phyloP scores from a whole-genome alignment of 108 stramenopile species.

The Ochromonas danica region DNA sequence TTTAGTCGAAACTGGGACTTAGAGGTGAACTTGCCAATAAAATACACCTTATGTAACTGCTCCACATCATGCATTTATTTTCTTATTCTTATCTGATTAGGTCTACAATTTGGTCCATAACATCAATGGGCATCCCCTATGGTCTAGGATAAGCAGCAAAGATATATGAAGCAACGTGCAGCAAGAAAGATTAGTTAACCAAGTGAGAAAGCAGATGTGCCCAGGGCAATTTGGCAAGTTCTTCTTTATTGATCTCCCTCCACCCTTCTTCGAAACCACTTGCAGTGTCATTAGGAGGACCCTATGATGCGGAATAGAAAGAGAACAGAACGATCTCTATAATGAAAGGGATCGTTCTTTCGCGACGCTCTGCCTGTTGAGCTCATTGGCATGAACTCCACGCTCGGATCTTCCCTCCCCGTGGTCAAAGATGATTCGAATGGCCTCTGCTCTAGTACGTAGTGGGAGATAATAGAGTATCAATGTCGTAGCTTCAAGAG shows the following conservation, averaged over 20 bases:
- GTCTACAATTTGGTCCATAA: too few relatives aligned
- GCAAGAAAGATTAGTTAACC: too few relatives aligned
- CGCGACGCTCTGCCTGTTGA: conserved; percentile 94
- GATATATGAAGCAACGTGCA: too few relatives aligned
- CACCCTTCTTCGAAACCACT: background rate
- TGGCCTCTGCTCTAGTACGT: background rate
- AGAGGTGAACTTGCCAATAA: too few relatives aligned
- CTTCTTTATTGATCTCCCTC: background rate
- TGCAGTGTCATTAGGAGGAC: background rate
- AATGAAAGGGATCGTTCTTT: too few relatives aligned
- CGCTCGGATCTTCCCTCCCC: too few relatives aligned
- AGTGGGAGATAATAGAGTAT: background rate
- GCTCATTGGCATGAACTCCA: conserved; percentile 98
- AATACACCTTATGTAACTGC: too few relatives aligned
- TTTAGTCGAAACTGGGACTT: too few relatives aligned
- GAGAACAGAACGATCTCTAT: background rate
- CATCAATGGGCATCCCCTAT: too few relatives aligned
- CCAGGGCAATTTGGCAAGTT: background rate
- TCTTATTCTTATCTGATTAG: too few relatives aligned
- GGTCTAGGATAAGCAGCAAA: too few relatives aligned
- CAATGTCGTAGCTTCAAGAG: background rate
- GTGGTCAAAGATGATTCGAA: background rate
- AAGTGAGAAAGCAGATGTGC: background rate
- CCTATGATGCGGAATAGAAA: conserved; percentile 15
- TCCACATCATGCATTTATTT: too few relatives aligned